These are phyloP conservation scores for Backusella parvicylindrica DNA, from an alignment of 192 early-diverging fungal genomes.

Conservation along the genomic window DNA sequence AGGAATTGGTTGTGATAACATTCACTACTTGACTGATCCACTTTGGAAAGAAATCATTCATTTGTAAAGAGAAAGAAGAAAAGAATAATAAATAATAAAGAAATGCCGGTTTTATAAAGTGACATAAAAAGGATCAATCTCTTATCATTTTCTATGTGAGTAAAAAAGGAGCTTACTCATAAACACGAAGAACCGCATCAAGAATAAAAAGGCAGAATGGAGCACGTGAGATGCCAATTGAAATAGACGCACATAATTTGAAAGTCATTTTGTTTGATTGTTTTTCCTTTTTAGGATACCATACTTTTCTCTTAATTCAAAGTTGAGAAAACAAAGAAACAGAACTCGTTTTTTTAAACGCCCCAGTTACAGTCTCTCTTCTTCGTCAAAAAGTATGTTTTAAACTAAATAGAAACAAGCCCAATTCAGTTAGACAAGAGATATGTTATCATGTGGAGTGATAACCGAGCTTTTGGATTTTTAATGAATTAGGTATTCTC, in stretches of 20 bases:
- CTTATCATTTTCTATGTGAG: no score
- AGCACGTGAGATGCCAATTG: neutral
- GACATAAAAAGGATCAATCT: no score
- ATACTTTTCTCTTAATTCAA: neutral
- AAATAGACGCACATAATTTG: neutral
- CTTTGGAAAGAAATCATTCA: constrained; percentile 63
- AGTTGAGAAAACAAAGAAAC: neutral
- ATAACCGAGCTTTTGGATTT: no score
- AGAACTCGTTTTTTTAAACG: neutral
- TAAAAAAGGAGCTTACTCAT: neutral
- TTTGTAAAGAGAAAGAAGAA: constrained; percentile 9
- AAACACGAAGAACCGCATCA: neutral
- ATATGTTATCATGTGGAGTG: no score
- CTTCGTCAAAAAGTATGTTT: neutral
- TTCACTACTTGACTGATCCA: constrained; percentile 85
- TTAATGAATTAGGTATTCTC: no score
- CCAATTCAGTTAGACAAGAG: no score
- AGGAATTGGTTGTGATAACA: constrained; percentile 83
- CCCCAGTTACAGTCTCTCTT: neutral
- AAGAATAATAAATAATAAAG: neutral
- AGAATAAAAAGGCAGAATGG: neutral
- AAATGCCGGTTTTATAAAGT: neutral
- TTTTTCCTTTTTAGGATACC: neutral
- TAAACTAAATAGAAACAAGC: neutral
- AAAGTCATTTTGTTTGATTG: neutral